A percentile compares a stretch with the other conserved stretches of the same genome.
Evolutionary conservation across 805 yeast genomes (phyloP).

Genomic region (Candida loeiensis): DNA sequence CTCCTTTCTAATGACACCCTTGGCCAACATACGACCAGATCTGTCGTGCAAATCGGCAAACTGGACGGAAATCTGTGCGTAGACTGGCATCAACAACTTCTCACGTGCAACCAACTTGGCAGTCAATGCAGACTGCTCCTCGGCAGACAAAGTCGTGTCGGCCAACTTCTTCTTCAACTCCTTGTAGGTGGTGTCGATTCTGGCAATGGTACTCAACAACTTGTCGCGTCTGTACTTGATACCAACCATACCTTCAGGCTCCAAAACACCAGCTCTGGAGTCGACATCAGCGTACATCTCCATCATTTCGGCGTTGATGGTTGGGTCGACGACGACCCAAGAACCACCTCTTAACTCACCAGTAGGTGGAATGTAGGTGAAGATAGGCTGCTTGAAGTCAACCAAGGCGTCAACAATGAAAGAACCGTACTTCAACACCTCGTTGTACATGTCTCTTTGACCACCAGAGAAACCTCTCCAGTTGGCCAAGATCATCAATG

Average conservation of each 20-base stretch:
- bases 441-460: constrained; percentile 99
- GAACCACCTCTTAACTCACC: constrained; percentile 99
- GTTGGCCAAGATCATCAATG: constrained; percentile 95
- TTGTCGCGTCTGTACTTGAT: constrained; percentile 95
- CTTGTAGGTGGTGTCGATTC: constrained; percentile 77
- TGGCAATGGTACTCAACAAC: constrained; percentile 82
- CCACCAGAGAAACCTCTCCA: constrained; percentile 99
- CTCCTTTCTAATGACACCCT: constrained; percentile 84
- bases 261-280: constrained; percentile 95
- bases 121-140: constrained; percentile 62
- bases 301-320: constrained; percentile 95
- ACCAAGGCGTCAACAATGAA: constrained; percentile 96
- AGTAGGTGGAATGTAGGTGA: constrained; percentile 95
- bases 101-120: constrained; percentile 76
- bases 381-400: constrained; percentile 93
- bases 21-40: constrained; percentile 95
- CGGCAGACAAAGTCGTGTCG: constrained; percentile 50
- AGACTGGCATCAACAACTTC: constrained; percentile 74
- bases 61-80: constrained; percentile 88
- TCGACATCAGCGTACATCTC: constrained; percentile 98
- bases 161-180: constrained; percentile 60
- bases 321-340: constrained; percentile 99
- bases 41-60: constrained; percentile 98
- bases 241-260: constrained; percentile 99
- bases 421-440: constrained; percentile 94